Evolutionary conservation across 2,329 filamentous ascomycete genomes (phyloP), one percentile per base, ranked within the genome.

Genomic region (Nemania sp.): DNA sequence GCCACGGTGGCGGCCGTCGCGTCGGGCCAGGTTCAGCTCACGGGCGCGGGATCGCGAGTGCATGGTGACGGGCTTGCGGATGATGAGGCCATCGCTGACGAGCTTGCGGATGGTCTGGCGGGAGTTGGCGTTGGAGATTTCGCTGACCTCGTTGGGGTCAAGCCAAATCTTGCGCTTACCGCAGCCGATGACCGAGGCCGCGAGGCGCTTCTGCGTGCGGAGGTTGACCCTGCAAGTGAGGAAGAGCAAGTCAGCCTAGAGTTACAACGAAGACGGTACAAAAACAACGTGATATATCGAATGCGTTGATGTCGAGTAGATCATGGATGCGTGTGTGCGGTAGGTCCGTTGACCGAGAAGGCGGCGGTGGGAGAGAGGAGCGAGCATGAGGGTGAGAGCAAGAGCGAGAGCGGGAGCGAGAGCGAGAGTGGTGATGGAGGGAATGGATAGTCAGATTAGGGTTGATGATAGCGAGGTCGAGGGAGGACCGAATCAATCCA

Each of bases 81-180:
- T 99, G 88, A 99, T 99, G 84, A 99, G 93, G 88, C 96, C 97
- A 97, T 99, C 97, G 87, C 92, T 89, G 83, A 98, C 91, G 86
- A 99, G 93, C 90, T 99, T 99, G 89, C 97, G 95, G 91, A 99
- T 92, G 79, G 95, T 98, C 89, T 98, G 95, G 82, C 96, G 95
- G 81, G 95, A 98, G 93, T 99, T 99, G 92, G 96, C 96, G 87
- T 98, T 98, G 89, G 93, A 94, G 88, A 99, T 99, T 88, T 99
- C 96, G 89, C 87, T 96, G 87, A 94, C 90, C 89, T 99, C 96
- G 85, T 97, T 98, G 86, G 96, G 96, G 87, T 99, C 96, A 84
- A 99, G 94, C 96, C 96, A 99, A 88, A 99, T 97, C 93, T 99
- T 99, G 91, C 95, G 93, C 93, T 99, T 92, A 85, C 96, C 96